A percentile compares a stretch with the other conserved stretches of the same genome.
Evolutionary conservation across 2,329 filamentous ascomycete species (phyloP).

Genomic region (Pyrenophora teres): DNA sequence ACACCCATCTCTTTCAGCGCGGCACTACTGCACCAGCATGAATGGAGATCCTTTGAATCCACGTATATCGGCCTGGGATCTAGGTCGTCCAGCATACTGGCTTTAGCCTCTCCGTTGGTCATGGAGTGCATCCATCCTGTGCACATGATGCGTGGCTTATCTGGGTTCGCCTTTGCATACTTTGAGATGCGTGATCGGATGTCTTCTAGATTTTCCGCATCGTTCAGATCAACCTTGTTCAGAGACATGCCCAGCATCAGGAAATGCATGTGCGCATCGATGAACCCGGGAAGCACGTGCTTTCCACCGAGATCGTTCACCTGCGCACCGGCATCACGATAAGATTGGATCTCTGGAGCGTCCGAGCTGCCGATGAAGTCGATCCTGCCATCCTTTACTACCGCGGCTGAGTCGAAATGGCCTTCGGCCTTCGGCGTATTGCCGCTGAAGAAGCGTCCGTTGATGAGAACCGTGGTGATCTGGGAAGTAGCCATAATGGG

Average conservation of each 20-base stretch:
- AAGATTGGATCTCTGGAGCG: conserved; percentile 33
- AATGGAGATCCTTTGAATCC: conserved; percentile 63
- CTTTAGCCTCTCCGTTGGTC: conserved; percentile 57
- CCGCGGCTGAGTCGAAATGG: conserved; percentile 39
- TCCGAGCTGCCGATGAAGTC: conserved; percentile 45
- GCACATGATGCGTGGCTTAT: conserved; percentile 55
- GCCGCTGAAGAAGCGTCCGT: conserved; percentile 33
- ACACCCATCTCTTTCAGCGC: conserved; percentile 58
- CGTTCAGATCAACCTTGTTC: conserved; percentile 55
- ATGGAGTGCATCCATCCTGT: conserved; percentile 63
- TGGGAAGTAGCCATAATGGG: conserved; percentile 15
- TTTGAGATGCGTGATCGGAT: conserved; percentile 55
- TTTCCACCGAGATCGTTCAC: conserved; percentile 45
- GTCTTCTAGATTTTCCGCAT: conserved; percentile 55
- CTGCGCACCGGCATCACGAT: conserved; percentile 22
- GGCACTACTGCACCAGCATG: conserved; percentile 60
- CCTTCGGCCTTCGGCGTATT: conserved; percentile 5
- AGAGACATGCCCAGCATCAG: conserved; percentile 61
- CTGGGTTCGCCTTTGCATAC: conserved; percentile 54
- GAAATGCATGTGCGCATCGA: conserved; percentile 64
- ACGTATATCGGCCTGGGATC: conserved; percentile 60
- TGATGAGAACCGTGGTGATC: conserved; percentile 30
- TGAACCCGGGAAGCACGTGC: conserved; percentile 59
- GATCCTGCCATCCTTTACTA: conserved; percentile 50
- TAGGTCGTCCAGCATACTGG: conserved; percentile 58